Base-by-base conservation (phyloP, 192 early-diverging fungal genomes). In the Cetraspora pellucida region DNA sequence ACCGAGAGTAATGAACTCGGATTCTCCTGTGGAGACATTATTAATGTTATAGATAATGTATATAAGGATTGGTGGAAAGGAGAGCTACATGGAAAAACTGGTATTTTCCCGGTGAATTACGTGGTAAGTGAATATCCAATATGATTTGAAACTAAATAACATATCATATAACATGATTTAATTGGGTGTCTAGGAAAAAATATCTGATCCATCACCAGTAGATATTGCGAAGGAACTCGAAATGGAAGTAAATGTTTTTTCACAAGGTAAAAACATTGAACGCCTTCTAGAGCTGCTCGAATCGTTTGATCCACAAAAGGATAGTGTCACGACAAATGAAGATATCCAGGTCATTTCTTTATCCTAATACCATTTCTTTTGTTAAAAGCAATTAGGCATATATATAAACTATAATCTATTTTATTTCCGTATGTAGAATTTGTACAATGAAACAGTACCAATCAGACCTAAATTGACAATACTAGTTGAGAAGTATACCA, bases 1-100 rank as follows among this genome's bases (percentile, higher is more conserved):
- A 91, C 93, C 1, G 96, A 98, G 75, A 85, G 88, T 52, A 96
- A 96, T 31, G 98, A 99, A 80, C 89, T 99, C 25, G 91, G 91
- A 14, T 93, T 99, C 71, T 86, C 86, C 60, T 89, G 91, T 57
- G 95, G 94, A 68, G 96, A 98, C 69, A 87, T 98, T 50, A 89
- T 98, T 70, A 86, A 89, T 13, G 98, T 99, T 25, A 79, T 95
- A 77, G 97, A 98, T 77, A 93, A 91, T 72, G 94, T 96, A 10
- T 99, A 95, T 85, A 91, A 94, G 73, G 98, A 99, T 81, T 99
- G 98, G 98, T 99, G 97, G 97, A 94, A 95, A 78, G 98, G 97
- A 27, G 90, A 94, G 80, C 82, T 92, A n/a, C 85, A 86, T 14
- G 93, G 93, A n/a, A 88, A 89, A 59, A 88, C 89, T 64, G 98